These are phyloP conservation scores for Geotrichum fermentans DNA, from an alignment of 1,139 yeast genomes.

Conservation along the genomic window DNA sequence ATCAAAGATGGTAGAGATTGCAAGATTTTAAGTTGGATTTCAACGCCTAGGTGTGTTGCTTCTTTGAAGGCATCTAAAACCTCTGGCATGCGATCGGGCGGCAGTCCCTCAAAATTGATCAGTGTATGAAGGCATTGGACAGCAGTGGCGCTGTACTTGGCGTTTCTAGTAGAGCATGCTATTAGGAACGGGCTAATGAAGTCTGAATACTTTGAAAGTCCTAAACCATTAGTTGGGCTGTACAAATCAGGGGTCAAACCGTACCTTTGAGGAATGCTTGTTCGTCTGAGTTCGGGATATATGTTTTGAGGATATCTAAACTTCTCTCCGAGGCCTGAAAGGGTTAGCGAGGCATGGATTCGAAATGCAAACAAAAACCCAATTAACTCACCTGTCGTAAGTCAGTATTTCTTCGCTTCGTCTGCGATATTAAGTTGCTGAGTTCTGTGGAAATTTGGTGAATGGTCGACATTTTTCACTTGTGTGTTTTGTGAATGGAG, in stretches of 20 bases:
- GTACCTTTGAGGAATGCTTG: constrained; percentile 34
- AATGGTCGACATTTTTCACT: constrained; percentile 19
- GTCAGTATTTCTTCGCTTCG: constrained; percentile 64
- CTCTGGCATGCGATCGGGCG: constrained; percentile 48
- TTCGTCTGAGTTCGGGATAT: constrained; percentile 32
- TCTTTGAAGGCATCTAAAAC: constrained; percentile 65
- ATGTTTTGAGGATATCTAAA: constrained; percentile 45
- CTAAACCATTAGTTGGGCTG: constrained; percentile 21
- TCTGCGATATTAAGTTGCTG: constrained; percentile 55
- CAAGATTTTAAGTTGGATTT: constrained; percentile 79
- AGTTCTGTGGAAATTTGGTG: constrained; percentile 46
- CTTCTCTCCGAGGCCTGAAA: constrained; percentile 60
- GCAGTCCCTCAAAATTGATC: constrained; percentile 49
- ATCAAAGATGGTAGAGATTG: constrained; percentile 76
- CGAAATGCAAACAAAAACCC: too few relatives aligned
- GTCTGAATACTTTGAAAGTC: constrained; percentile 44
- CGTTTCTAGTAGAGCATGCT: constrained; percentile 70
- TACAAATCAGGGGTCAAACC: constrained; percentile 19
- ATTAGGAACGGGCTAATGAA: constrained; percentile 65
- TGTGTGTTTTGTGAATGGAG: too few relatives aligned
- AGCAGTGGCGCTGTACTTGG: constrained; percentile 66
- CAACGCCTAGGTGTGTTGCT: constrained; percentile 71
- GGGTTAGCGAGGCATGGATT: neutral
- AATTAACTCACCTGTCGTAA: constrained; percentile 47
- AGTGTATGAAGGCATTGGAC: constrained; percentile 64